A percentile compares a stretch with the other conserved stretches of the same genome.
Conservation (phyloP, 257 asterid genomes). For the Solanum phureja region DNA sequence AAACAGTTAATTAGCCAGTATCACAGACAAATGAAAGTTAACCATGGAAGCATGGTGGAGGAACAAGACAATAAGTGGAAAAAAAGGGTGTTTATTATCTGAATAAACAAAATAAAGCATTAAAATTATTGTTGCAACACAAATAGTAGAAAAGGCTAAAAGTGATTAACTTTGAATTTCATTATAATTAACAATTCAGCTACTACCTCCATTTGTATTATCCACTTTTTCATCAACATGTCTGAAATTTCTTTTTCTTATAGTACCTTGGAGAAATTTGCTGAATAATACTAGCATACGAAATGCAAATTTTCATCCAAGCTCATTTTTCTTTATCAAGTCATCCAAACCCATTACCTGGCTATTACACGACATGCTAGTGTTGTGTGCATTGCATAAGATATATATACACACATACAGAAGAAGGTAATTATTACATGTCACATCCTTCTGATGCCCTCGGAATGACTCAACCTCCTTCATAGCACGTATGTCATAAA, state of each 20-base stretch:
- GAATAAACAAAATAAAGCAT: background rate
- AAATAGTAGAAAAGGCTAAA: background rate
- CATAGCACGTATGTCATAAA: slow-evolving; percentile 97
- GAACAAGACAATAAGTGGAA: background rate
- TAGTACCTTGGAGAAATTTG: background rate
- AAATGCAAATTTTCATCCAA: background rate
- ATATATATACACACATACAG: background rate
- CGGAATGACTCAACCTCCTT: slow-evolving; percentile 97
- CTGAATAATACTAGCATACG: background rate
- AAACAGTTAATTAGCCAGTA: slow-evolving; percentile 2
- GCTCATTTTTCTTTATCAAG: background rate
- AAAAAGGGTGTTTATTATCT: background rate
- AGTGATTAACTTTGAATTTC: background rate
- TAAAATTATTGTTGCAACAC: background rate
- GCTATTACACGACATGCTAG: background rate
- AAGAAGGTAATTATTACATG: slow-evolving; percentile 36
- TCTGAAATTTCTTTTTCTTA: background rate
- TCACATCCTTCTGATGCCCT: slow-evolving; percentile 93
- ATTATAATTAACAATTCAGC: background rate
- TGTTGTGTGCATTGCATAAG: background rate
- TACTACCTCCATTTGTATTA: background rate
- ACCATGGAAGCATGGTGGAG: background rate
- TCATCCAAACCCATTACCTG: background rate
- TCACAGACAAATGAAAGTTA: background rate
- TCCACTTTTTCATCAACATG: background rate